phyloP scores from a whole-genome alignment of 176 grass and related monocot species.

The Avena eriantha region DNA sequence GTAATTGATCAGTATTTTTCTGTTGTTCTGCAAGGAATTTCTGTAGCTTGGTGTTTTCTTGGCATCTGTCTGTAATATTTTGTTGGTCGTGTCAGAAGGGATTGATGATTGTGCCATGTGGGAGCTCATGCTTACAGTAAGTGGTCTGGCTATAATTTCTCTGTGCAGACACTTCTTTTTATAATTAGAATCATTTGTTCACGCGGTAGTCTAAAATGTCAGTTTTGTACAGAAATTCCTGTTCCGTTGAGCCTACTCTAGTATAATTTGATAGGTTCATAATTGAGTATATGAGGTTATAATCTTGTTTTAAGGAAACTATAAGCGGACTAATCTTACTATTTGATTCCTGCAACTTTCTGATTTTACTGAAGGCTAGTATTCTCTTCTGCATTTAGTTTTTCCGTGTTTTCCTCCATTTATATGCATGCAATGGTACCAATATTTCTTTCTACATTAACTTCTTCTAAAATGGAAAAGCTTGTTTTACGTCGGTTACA shows the following conservation, averaged over 20 bases:
- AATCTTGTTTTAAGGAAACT: neutral
- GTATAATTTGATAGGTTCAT: neutral
- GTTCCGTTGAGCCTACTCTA: neutral
- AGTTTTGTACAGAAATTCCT: neutral
- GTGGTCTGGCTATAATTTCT: conserved; percentile 42
- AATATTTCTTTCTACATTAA: neutral
- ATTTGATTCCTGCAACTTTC: neutral
- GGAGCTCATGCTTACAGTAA: conserved; percentile 93
- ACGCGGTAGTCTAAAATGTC: neutral
- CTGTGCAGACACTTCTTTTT: neutral
- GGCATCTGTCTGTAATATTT: conserved; percentile 90
- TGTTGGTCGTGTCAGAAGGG: conserved; percentile 88
- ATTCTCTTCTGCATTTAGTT: neutral
- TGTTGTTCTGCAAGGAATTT: conserved; percentile 77
- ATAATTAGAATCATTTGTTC: neutral
- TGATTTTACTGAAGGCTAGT: neutral
- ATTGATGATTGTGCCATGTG: conserved; percentile 78
- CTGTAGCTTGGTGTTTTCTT: conserved; percentile 95
- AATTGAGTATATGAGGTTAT: neutral
- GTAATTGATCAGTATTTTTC: conserved; percentile 59
- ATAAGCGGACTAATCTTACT: neutral
- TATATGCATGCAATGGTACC: neutral
- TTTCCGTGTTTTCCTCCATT: neutral
- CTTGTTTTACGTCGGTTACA: neutral
- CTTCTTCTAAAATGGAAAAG: neutral